Evolutionary conservation across 345 rosid species (phyloP).

Genomic region (Carallia pectinifolia): DNA sequence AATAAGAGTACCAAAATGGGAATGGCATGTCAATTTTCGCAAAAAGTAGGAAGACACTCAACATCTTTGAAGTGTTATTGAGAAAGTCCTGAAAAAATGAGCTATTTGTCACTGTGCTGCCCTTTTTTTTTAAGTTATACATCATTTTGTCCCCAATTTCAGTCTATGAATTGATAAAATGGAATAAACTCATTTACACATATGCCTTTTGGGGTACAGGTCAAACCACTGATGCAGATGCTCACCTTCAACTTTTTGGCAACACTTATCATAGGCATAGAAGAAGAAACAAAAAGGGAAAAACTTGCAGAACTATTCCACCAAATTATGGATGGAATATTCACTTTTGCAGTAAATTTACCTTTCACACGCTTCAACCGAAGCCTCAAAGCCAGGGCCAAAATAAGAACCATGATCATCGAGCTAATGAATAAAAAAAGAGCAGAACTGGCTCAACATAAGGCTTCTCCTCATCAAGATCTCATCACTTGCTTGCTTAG

Average conservation of each 20-base stretch:
- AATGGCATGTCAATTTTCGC: no score
- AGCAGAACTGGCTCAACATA: slow-evolving; percentile 7
- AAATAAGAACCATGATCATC: neutral
- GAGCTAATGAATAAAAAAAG: slow-evolving; percentile 13
- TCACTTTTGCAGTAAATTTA: slow-evolving; percentile 24
- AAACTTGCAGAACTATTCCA: slow-evolving; percentile 14
- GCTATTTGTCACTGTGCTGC: no score
- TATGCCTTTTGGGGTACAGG: slow-evolving; percentile 10
- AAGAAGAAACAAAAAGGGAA: slow-evolving; percentile 19
- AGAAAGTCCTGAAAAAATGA: no score
- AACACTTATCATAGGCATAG: slow-evolving; percentile 31
- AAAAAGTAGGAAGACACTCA: no score
- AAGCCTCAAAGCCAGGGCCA: slow-evolving; percentile 7
- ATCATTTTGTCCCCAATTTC: no score
- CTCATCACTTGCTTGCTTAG: slow-evolving; percentile 24
- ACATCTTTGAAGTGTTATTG: no score
- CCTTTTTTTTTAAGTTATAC: no score
- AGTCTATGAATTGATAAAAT: no score
- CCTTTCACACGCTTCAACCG: slow-evolving; percentile 27
- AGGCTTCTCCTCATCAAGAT: slow-evolving; percentile 15
- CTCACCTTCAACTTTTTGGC: slow-evolving; percentile 38
- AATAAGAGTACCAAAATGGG: no score
- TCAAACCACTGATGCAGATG: slow-evolving; percentile 32
- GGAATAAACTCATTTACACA: no score
- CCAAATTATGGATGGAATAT: slow-evolving; percentile 21